A percentile compares a stretch with the other conserved stretches of the same genome.
These are phyloP conservation scores for Polytrichum formosum DNA, from an alignment of 225 moss, liverwort and hornwort species.

Conservation along the genomic window DNA sequence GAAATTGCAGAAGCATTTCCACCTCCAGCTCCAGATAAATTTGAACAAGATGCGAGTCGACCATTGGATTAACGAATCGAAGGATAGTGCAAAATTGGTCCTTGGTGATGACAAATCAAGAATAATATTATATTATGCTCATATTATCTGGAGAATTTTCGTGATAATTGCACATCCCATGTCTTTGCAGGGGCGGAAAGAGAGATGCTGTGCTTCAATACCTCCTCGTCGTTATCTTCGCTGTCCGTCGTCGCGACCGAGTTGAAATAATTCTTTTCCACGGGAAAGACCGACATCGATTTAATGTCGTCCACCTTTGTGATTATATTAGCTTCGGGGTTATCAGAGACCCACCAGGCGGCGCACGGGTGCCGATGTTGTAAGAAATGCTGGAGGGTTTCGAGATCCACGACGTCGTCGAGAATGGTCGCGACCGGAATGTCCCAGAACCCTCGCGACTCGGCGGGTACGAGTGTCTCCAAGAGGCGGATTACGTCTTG, in stretches of 20 bases:
- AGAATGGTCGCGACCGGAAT: constrained; percentile 69
- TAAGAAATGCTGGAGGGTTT: constrained; percentile 70
- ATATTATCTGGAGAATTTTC: constrained; percentile 20
- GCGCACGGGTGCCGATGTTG: constrained; percentile 60
- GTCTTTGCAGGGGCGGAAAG: neutral
- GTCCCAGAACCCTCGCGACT: constrained; percentile 71
- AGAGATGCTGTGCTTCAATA: constrained; percentile 1
- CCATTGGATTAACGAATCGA: too few species aligned
- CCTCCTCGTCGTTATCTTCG: neutral
- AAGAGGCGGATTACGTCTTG: constrained; percentile 59
- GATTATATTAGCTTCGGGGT: constrained; percentile 28
- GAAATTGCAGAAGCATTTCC: neutral
- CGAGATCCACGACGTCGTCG: constrained; percentile 64
- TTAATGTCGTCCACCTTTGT: neutral
- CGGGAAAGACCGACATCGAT: constrained; percentile 8
- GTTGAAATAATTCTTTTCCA: too few species aligned
- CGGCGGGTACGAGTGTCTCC: constrained; percentile 59
- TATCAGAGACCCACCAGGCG: constrained; percentile 89
- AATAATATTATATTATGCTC: neutral
- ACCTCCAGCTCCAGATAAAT: too few species aligned
- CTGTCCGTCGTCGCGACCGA: neutral
- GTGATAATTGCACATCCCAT: constrained; percentile 27
- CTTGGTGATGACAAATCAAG: neutral
- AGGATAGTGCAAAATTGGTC: neutral
- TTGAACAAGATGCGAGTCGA: too few species aligned